Base-by-base conservation (phyloP, 441 rosid genomes). In the Metrosideros polymorpha region DNA sequence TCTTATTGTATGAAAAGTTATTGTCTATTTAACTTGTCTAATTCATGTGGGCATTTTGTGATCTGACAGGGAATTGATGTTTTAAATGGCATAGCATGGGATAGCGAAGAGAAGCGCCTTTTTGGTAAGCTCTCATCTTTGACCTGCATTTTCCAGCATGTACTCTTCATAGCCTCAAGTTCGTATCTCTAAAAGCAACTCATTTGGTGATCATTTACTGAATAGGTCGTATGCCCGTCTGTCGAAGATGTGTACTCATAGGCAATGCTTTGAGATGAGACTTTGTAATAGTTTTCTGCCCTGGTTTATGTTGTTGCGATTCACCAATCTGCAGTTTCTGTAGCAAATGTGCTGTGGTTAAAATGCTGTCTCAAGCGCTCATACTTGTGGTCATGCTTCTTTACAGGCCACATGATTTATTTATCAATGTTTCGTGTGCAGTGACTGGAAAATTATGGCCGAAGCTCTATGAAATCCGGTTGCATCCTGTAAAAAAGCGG, bases 1-100 rank as follows among this genome's bases (percentile, higher is more conserved):
- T 55, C 51, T 45, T 84, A n/a, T 43, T 82, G 42, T 32, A 6
- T 84, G 49, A 61, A 32, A 29, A 50, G 83, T 49, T 61, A 85
- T 53, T 86, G 18, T 35, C 35, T 85, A 45, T 52, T 17, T 85
- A 63, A 59, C 83, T 75, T 29, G 63, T 55, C 17, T 82, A 27
- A 83, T 32, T 61, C 83, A 83, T 32, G 45, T 53, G 42, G 85
- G 56, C 77, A 27, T 86, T 85, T 87, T 76, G 39, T 75, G 83
- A 59, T 75, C 83, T 87, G 85, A n/a, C 82, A 95, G 98, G 89
- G 87, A 83, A 91, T 98, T 83, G 99, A 98, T 92, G 99, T 98
- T 82, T 89, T 98, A 87, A 98, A 98, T 79, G 99, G 99, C 84
- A 98, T 98, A 88, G 99, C 99, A 50, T 96, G 98, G 99, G 99